A percentile compares a stretch with the other conserved stretches of the same genome.
phyloP scores from a whole-genome alignment of 2,329 filamentous ascomycete genomes.

The Claviceps arundinis region DNA sequence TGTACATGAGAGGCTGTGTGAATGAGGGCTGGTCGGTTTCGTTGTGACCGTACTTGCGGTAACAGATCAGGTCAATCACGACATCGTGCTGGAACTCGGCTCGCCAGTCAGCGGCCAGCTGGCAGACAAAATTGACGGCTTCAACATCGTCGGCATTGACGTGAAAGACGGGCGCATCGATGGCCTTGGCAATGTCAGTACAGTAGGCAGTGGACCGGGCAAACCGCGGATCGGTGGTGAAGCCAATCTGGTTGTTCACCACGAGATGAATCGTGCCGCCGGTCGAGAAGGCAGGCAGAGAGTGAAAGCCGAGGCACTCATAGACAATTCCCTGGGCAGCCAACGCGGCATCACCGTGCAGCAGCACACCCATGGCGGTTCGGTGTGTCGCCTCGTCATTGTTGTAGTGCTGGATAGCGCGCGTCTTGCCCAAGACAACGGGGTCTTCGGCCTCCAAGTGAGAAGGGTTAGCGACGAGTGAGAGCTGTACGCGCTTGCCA shows the following conservation, averaged over 20 bases:
- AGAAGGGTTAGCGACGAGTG: slow-evolving; percentile 93
- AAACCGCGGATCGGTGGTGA: slow-evolving; percentile 96
- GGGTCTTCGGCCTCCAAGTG: slow-evolving; percentile 97
- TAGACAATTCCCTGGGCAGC: slow-evolving; percentile 95
- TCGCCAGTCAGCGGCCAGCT: slow-evolving; percentile 93
- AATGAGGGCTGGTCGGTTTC: slow-evolving; percentile 99
- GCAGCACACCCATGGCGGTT: slow-evolving; percentile 86
- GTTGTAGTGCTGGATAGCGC: slow-evolving; percentile 98
- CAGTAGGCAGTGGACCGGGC: slow-evolving; percentile 96
- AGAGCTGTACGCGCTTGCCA: slow-evolving; percentile 97
- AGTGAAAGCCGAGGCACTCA: slow-evolving; percentile 95
- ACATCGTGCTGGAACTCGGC: slow-evolving; percentile 98
- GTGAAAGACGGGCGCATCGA: slow-evolving; percentile 97
- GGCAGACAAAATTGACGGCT: slow-evolving; percentile 95
- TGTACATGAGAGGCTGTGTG: slow-evolving; percentile 99
- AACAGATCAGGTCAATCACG: slow-evolving; percentile 96
- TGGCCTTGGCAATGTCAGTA: slow-evolving; percentile 97
- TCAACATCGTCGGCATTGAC: slow-evolving; percentile 98
- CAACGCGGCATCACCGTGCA: slow-evolving; percentile 96
- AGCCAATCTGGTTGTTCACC: slow-evolving; percentile 99
- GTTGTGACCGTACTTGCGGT: slow-evolving; percentile 98
- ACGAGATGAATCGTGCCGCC: slow-evolving; percentile 94
- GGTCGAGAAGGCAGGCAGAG: slow-evolving; percentile 89
- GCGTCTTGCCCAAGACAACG: slow-evolving; percentile 92
- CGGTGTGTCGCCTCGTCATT: slow-evolving; percentile 82